Evolutionary conservation across 2,329 filamentous ascomycete genomes (phyloP).

Genomic region (Colletotrichum siamense): DNA sequence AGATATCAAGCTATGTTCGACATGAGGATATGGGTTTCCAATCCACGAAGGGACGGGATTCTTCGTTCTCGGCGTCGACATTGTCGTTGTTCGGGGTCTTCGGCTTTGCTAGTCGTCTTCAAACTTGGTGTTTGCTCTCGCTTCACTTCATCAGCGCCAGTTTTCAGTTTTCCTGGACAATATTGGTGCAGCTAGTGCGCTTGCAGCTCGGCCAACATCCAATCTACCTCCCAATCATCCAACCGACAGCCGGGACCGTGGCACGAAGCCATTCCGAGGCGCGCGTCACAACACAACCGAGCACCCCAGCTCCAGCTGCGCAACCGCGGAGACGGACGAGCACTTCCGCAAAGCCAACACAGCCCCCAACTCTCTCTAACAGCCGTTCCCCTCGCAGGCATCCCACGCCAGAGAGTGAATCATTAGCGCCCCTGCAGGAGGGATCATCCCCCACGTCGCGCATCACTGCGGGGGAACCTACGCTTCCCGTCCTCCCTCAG

Average conservation of each 20-base stretch:
- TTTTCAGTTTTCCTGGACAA: background rate
- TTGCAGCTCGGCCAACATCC: background rate
- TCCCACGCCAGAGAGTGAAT: background rate
- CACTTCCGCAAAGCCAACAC: background rate
- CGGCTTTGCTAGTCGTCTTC: background rate
- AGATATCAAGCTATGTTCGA: slow-evolving; percentile 36
- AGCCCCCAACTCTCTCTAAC: background rate
- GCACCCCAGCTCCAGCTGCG: background rate
- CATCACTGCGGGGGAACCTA: background rate
- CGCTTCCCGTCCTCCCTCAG: background rate
- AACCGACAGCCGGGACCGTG: background rate
- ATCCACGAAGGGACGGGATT: slow-evolving; percentile 39
- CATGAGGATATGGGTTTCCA: slow-evolving; percentile 33
- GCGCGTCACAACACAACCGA: background rate
- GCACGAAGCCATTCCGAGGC: background rate
- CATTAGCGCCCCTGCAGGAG: background rate
- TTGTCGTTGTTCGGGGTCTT: background rate
- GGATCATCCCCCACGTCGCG: background rate
- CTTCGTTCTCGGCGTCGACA: slow-evolving; percentile 28
- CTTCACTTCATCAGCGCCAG: background rate
- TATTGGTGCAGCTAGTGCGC: background rate
- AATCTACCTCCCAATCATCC: background rate
- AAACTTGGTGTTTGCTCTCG: background rate
- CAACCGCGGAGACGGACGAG: background rate
- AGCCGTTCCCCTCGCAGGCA: background rate